Conservation (phyloP, 176 grass and related monocot genomes). For the Oryza meridionalis region DNA sequence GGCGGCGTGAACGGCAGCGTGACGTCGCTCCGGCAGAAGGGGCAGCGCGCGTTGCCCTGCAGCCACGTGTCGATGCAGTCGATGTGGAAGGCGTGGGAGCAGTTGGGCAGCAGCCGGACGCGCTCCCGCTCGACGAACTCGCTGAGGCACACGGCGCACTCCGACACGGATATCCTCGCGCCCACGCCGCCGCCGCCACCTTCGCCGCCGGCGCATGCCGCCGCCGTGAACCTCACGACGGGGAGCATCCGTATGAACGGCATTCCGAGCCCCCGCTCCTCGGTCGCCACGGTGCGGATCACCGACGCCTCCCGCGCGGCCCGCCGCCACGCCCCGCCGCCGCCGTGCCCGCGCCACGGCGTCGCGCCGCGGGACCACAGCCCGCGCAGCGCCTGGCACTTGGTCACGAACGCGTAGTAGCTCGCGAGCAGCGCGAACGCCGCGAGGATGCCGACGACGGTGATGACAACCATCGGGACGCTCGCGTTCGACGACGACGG, state of each 20-base stretch:
- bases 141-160: slow-evolving; percentile 86
- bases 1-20: not conserved
- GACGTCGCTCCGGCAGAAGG: slow-evolving; percentile 76
- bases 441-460: slow-evolving; percentile 74
- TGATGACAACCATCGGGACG: slow-evolving; percentile 74
- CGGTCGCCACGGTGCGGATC: slow-evolving; percentile 1
- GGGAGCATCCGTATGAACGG: slow-evolving; percentile 76
- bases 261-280: slow-evolving; percentile 49
- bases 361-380: slow-evolving; percentile 18
- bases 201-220: not conserved
- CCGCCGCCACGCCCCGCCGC: not conserved
- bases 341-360: slow-evolving; percentile 30
- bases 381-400: slow-evolving; percentile 59
- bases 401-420: slow-evolving; percentile 91
- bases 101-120: slow-evolving; percentile 74
- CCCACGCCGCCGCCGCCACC: not conserved
- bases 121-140: slow-evolving; percentile 83
- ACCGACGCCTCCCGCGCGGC: not conserved
- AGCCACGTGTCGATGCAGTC: slow-evolving; percentile 99
- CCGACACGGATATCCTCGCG: slow-evolving; percentile 50
- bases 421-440: slow-evolving; percentile 71
- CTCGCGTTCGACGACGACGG: slow-evolving; percentile 45
- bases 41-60: slow-evolving; percentile 77
- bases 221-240: slow-evolving; percentile 54
- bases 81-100: slow-evolving; percentile 91